Conservation (phyloP, 2,329 filamentous ascomycete genomes). For the Cyclaneusma minus region DNA sequence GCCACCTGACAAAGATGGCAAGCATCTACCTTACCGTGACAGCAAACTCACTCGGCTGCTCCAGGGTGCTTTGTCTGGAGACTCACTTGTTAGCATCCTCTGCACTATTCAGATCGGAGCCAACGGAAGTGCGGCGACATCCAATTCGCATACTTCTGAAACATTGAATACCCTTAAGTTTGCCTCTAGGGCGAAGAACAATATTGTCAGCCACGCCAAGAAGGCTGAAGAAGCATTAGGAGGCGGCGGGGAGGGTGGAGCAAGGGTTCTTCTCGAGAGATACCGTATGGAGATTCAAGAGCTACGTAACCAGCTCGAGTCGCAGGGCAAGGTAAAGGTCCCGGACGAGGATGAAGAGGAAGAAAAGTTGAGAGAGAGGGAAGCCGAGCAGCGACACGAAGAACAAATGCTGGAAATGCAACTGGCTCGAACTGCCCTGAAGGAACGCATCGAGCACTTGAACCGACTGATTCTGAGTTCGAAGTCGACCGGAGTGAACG, state of each 20-base stretch:
- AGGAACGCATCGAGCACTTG: conserved; percentile 92
- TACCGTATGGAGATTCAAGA: conserved; percentile 89
- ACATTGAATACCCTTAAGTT: conserved; percentile 96
- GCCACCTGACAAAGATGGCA: conserved; percentile 62
- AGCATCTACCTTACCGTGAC: conserved; percentile 91
- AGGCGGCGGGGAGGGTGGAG: conserved; percentile 67
- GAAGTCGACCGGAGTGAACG: conserved; percentile 88
- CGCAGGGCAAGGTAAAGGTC: conserved; percentile 55
- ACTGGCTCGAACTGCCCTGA: conserved; percentile 82
- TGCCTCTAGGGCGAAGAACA: conserved; percentile 92
- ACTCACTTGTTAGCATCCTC: conserved; percentile 90
- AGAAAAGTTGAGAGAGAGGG: conserved; percentile 58
- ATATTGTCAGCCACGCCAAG: conserved; percentile 93
- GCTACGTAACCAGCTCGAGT: conserved; percentile 64
- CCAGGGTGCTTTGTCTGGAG: conserved; percentile 82
- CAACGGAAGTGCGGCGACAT: conserved; percentile 51
- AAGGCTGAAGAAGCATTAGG: conserved; percentile 79
- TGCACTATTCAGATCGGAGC: conserved; percentile 91
- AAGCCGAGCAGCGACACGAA: conserved; percentile 76
- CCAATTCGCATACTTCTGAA: conserved; percentile 66
- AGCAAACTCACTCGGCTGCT: conserved; percentile 90
- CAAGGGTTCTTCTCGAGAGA: conserved; percentile 74
- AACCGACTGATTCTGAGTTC: conserved; percentile 91
- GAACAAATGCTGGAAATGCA: conserved; percentile 99
- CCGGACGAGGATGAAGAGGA: conserved; percentile 51